Evolutionary conservation across 2,329 filamentous ascomycete species (phyloP).

Genomic region (Zymoseptoria crescenta): DNA sequence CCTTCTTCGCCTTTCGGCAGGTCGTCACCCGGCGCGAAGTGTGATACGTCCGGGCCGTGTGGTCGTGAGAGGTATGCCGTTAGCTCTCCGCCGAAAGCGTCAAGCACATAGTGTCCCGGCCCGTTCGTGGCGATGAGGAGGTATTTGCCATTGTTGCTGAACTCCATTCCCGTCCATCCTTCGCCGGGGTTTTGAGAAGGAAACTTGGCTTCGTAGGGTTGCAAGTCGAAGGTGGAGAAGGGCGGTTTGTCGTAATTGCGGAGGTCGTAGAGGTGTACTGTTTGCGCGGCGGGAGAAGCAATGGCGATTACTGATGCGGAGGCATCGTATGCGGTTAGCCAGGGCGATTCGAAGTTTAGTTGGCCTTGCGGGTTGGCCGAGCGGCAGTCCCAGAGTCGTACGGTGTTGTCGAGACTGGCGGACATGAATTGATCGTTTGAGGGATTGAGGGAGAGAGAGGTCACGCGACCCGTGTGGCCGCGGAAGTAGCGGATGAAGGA

Average conservation of each 20-base stretch:
- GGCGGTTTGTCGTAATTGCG: slow-evolving; percentile 90
- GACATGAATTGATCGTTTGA: slow-evolving; percentile 87
- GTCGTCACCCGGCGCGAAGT: slow-evolving; percentile 34
- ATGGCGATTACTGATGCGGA: slow-evolving; percentile 88
- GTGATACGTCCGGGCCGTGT: slow-evolving; percentile 15
- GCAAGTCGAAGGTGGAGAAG: slow-evolving; percentile 76
- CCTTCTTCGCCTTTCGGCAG: slow-evolving; percentile 23
- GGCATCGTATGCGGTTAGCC: slow-evolving; percentile 83
- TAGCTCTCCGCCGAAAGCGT: slow-evolving; percentile 77
- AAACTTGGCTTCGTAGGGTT: slow-evolving; percentile 52
- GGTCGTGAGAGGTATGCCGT: slow-evolving; percentile 29
- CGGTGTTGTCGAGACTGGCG: slow-evolving; percentile 81
- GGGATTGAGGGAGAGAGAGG: slow-evolving; percentile 73
- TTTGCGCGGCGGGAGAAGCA: slow-evolving; percentile 70
- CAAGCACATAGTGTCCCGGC: slow-evolving; percentile 81
- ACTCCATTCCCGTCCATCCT: slow-evolving; percentile 86
- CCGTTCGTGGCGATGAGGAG: slow-evolving; percentile 78
- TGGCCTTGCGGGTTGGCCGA: slow-evolving; percentile 74
- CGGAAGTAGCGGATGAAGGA: slow-evolving; percentile 94
- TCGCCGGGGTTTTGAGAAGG: slow-evolving; percentile 40
- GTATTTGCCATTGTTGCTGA: slow-evolving; percentile 90
- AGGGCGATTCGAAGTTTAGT: slow-evolving; percentile 71
- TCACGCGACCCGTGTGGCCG: slow-evolving; percentile 79
- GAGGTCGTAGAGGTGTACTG: slow-evolving; percentile 82
- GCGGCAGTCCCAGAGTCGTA: slow-evolving; percentile 81